Conservation (phyloP, 176 grass and related monocot genomes). For the Triticum dicoccoides region DNA sequence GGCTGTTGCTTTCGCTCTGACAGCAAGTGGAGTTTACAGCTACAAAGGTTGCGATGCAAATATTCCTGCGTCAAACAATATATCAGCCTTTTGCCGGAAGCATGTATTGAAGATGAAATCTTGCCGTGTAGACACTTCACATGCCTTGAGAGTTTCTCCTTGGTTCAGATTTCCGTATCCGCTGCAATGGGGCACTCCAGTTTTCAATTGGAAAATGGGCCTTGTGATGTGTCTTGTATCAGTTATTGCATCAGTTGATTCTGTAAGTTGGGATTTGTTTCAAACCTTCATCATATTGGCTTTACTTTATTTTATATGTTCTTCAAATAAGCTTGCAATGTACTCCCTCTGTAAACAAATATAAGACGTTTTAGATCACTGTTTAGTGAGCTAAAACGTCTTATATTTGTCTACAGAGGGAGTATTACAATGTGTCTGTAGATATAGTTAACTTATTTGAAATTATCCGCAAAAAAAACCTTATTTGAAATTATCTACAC, state of each 20-base stretch:
- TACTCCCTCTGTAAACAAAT: neutral
- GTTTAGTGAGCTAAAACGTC: no score
- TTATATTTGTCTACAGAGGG: no score
- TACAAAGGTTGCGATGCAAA: conserved; percentile 87
- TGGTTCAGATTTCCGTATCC: conserved; percentile 98
- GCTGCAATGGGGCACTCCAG: conserved; percentile 92
- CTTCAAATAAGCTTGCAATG: neutral
- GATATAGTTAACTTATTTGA: neutral
- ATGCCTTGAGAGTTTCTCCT: conserved; percentile 80
- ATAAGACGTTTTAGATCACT: no score
- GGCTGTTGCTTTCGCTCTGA: conserved; percentile 83
- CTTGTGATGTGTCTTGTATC: conserved; percentile 93
- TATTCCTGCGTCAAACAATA: conserved; percentile 77
- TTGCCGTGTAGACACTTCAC: conserved; percentile 82
- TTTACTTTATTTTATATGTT: conserved; percentile 2
- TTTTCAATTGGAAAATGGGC: conserved; percentile 93
- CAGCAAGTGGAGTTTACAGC: conserved; percentile 76
- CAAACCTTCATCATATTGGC: neutral
- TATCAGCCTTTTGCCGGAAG: conserved; percentile 85
- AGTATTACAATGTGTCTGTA: neutral
- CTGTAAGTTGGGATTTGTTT: conserved; percentile 65
- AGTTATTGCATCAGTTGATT: conserved; percentile 84
- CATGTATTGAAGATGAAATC: conserved; percentile 82
- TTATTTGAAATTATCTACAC: neutral
- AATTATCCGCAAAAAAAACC: neutral